Evolutionary conservation across 345 rosid species (phyloP).

Genomic region (Euclidium syriacum): DNA sequence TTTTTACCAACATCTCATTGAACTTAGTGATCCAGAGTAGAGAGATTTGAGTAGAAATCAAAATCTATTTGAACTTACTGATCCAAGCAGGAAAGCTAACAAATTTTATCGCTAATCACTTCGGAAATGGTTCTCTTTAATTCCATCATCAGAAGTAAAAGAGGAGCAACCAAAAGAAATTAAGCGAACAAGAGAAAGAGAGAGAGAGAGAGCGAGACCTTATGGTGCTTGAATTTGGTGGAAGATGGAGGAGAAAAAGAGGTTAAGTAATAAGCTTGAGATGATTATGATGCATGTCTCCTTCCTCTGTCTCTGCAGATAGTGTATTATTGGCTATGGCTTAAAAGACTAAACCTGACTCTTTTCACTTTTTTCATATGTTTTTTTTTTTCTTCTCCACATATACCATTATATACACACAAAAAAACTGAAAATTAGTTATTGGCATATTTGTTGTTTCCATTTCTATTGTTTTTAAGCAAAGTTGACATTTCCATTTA

Average conservation of each 20-base stretch:
- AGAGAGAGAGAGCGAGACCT: constrained; percentile 18
- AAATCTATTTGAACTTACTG: constrained; percentile 4
- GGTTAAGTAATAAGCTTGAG: constrained; percentile 26
- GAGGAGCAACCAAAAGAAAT: constrained; percentile 18
- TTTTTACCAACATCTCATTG: too few relatives aligned
- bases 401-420: neutral
- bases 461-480: neutral
- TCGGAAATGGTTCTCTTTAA: neutral
- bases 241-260: constrained; percentile 23
- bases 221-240: constrained; percentile 22
- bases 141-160: constrained; percentile 3
- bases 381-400: neutral
- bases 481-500: neutral
- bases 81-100: constrained; percentile 18
- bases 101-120: neutral
- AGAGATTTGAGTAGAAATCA: constrained; percentile 13
- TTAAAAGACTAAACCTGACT: constrained; percentile 29
- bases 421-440: neutral
- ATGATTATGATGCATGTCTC: constrained; percentile 33
- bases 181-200: constrained; percentile 1
- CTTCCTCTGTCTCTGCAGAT: constrained; percentile 32
- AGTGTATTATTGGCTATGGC: constrained; percentile 32
- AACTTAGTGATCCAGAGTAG: too few relatives aligned
- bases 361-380: neutral
- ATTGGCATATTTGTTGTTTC: neutral